phyloP scores from a whole-genome alignment of 2,329 filamentous ascomycete species.

The Cercospora sojina region DNA sequence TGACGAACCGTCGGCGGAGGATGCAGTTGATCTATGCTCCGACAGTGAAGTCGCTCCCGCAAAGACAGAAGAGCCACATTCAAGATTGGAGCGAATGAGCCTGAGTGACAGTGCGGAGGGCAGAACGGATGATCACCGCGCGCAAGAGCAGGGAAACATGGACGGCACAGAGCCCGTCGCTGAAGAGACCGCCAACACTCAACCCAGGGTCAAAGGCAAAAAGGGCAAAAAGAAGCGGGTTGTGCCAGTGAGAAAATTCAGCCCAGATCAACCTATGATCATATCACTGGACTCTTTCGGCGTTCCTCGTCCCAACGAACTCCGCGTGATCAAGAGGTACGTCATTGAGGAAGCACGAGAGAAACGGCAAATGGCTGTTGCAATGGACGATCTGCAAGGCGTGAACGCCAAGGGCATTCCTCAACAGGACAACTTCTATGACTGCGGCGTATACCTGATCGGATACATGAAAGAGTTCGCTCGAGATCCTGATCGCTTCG shows the following conservation, averaged over 20 bases:
- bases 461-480: constrained; percentile 84
- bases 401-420: constrained; percentile 76
- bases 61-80: neutral
- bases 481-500: constrained; percentile 68
- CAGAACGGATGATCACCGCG: neutral
- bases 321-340: constrained; percentile 71
- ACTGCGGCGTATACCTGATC: constrained; percentile 85
- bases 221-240: constrained; percentile 24
- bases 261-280: constrained; percentile 59
- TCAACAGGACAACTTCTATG: constrained; percentile 76
- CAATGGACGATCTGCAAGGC: constrained; percentile 51
- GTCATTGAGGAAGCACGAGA: constrained; percentile 68
- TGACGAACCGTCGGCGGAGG: constrained; percentile 9
- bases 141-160: neutral
- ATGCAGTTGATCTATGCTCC: neutral
- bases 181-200: neutral
- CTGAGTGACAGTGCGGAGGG: neutral
- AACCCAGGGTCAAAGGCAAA: neutral
- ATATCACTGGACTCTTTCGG: constrained; percentile 86
- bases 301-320: constrained; percentile 61
- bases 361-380: constrained; percentile 56
- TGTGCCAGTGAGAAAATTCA: constrained; percentile 32
- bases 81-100: neutral
- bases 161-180: neutral
- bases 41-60: neutral